A percentile compares a stretch with the other conserved stretches of the same genome.
phyloP scores from a whole-genome alignment of 371 early-diverging fungal genomes.

The Funneliformis caledonium region DNA sequence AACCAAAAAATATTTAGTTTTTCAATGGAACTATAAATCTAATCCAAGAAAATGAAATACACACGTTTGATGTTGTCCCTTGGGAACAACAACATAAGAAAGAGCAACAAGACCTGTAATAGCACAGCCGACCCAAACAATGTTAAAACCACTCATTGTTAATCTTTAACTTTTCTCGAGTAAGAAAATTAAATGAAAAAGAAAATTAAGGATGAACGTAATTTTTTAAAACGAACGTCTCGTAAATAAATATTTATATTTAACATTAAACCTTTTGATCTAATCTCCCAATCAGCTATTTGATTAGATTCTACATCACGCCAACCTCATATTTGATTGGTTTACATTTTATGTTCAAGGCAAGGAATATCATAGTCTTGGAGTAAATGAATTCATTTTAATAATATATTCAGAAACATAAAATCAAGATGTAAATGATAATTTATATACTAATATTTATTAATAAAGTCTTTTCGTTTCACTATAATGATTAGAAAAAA shows the following conservation, averaged over 20 bases:
- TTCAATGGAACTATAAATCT: not conserved
- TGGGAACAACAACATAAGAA: constrained; percentile 55
- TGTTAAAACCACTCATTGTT: constrained; percentile 34
- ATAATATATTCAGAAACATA: no score
- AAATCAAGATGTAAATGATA: no score
- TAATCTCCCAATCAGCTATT: not conserved
- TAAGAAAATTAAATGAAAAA: not conserved
- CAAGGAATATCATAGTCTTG: no score
- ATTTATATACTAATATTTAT: no score
- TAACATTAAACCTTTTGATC: not conserved
- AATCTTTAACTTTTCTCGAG: not conserved
- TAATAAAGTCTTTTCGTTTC: no score
- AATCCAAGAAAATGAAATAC: constrained; percentile 14
- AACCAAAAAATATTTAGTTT: no score
- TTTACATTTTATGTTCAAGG: no score
- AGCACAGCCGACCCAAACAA: constrained; percentile 20
- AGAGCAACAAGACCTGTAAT: constrained; percentile 36
- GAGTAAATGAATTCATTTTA: no score
- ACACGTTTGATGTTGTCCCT: constrained; percentile 63
- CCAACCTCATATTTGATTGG: not conserved
- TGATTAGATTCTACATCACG: not conserved
- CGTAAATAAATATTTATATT: no score
- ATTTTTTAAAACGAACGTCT: no score
- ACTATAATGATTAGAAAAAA: no score
- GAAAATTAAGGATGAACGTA: no score